These are phyloP conservation scores for Uromyces viciae-fabae DNA, from an alignment of 1,284 basidiomycete species.

Conservation along the genomic window DNA sequence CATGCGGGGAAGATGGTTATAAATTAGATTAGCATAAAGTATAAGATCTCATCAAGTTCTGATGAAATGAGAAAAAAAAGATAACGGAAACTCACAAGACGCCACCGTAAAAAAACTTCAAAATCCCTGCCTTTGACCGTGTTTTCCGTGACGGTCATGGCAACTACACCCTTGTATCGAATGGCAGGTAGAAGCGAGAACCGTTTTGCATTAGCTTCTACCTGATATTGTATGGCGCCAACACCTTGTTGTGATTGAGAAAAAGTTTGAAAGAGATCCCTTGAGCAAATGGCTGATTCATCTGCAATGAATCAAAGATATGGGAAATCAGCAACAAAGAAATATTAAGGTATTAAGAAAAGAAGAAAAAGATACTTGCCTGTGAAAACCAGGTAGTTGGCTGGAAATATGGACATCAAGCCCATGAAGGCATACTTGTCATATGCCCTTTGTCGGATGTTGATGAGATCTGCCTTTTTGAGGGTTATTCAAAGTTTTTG, in stretches of 20 bases:
- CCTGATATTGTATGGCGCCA: not conserved
- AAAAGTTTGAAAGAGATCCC: not conserved
- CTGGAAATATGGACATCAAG: not conserved
- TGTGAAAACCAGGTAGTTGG: not conserved
- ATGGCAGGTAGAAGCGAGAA: not conserved
- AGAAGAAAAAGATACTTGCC: too few relatives aligned
- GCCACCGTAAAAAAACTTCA: not conserved
- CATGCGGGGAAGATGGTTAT: not conserved
- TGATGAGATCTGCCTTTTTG: not conserved
- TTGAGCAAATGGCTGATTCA: not conserved
- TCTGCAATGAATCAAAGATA: too few relatives aligned
- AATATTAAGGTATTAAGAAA: too few relatives aligned
- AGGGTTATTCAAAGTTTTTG: not conserved
- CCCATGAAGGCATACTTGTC: not conserved
- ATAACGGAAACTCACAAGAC: not conserved
- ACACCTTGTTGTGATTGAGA: not conserved
- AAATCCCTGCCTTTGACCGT: not conserved
- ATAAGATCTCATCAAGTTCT: too few relatives aligned
- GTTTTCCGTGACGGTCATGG: not conserved
- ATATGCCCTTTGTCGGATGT: not conserved
- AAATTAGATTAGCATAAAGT: too few relatives aligned
- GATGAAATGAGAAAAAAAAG: not conserved
- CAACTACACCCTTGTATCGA: not conserved
- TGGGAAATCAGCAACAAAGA: too few relatives aligned
- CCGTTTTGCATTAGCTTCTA: not conserved